Percentiles rank a stretch among this genome's conserved stretches.
These are phyloP conservation scores for Podaxis rugospora DNA, from an alignment of 768 basidiomycete genomes.

Conservation along the genomic window DNA sequence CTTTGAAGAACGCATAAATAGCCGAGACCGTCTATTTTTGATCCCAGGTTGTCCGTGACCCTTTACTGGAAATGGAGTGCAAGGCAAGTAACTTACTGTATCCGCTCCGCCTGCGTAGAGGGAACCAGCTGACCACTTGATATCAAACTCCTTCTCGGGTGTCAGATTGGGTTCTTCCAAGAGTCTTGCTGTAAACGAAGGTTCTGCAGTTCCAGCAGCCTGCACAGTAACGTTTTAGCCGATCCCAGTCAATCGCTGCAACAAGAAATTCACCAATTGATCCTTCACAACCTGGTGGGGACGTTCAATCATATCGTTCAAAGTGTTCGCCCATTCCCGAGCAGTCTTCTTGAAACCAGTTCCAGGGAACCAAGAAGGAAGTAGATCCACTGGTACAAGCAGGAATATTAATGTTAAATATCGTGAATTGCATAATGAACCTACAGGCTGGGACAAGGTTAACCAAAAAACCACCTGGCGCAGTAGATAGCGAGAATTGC, in stretches of 20 bases:
- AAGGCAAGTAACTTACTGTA: conserved; percentile 21
- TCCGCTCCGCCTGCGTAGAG: conserved; percentile 46
- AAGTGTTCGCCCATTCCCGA: conserved; percentile 35
- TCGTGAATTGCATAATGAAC: conserved; percentile 10
- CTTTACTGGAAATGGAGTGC: background rate
- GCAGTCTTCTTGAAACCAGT: conserved; percentile 48
- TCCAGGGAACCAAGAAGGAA: conserved; percentile 57
- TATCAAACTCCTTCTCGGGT: conserved; percentile 29
- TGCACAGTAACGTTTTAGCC: conserved; percentile 5
- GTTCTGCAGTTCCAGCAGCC: conserved; percentile 28
- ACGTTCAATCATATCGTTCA: conserved; percentile 40
- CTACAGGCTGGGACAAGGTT: conserved; percentile 46
- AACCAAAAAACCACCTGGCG: conserved; percentile 43
- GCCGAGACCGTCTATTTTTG: conserved; percentile 32
- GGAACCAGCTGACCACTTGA: conserved; percentile 42
- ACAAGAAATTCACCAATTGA: conserved; percentile 32
- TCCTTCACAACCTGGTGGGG: conserved; percentile 41
- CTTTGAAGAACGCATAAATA: conserved; percentile 35
- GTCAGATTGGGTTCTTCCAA: conserved; percentile 25
- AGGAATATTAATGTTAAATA: no score
- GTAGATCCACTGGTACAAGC: conserved; percentile 37
- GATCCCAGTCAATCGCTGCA: background rate
- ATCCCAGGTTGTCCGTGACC: background rate
- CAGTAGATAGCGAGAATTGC: conserved; percentile 34
- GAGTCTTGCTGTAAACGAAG: conserved; percentile 29